Evolutionary conservation across 768 basidiomycete genomes (phyloP).

Genomic region (Nevesoporus exiguus): DNA sequence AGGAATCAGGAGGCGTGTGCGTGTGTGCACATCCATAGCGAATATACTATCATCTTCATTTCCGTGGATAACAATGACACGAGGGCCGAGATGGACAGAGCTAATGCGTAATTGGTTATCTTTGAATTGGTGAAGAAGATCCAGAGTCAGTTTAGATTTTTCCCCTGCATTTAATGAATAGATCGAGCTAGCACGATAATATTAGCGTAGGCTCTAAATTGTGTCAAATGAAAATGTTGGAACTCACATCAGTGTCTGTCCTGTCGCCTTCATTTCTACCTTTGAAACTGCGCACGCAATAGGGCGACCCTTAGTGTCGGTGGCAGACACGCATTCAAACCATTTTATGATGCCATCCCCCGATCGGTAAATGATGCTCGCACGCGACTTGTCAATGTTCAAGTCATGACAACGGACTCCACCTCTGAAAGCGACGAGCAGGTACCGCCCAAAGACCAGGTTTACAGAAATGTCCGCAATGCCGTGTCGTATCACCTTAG

Average conservation of each 20-base stretch:
- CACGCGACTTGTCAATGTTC: neutral
- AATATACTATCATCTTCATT: neutral
- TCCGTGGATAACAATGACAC: neutral
- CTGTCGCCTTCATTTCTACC: neutral
- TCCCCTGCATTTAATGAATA: slow-evolving; percentile 3
- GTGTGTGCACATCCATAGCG: neutral
- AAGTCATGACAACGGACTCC: slow-evolving; percentile 10
- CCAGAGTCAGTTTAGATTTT: slow-evolving; percentile 4
- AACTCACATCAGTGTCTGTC: no score
- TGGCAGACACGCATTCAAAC: neutral
- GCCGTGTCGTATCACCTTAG: slow-evolving; percentile 10
- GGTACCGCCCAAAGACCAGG: slow-evolving; percentile 15
- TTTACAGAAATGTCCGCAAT: neutral
- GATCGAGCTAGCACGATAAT: slow-evolving; percentile 9
- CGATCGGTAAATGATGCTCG: neutral
- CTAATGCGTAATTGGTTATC: neutral
- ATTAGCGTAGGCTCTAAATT: no score
- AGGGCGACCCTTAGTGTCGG: neutral
- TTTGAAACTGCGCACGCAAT: neutral
- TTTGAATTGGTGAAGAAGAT: slow-evolving; percentile 13
- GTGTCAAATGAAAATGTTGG: neutral
- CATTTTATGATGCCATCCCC: neutral
- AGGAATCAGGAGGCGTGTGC: slow-evolving; percentile 1
- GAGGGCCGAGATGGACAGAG: neutral
- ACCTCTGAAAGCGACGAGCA: slow-evolving; percentile 10